phyloP scores from a whole-genome alignment of 2,329 filamentous ascomycete genomes.

The Aspergillus sp. region DNA sequence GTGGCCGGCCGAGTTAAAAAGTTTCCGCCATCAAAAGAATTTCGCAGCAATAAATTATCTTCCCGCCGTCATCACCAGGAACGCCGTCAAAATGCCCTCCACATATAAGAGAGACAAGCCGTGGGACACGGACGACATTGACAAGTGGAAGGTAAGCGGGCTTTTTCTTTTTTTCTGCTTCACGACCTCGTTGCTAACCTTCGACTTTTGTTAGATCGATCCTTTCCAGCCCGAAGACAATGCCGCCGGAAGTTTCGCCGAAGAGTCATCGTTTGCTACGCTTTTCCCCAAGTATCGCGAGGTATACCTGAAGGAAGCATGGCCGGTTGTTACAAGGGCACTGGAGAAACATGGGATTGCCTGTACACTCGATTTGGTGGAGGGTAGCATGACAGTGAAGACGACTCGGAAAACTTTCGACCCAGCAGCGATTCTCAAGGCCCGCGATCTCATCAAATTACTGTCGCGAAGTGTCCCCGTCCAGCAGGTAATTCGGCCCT shows the following conservation, averaged over 20 bases:
- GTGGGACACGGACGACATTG: conserved; percentile 95
- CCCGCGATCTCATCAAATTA: conserved; percentile 90
- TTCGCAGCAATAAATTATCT: conserved; percentile 13
- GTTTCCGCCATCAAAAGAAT: conserved; percentile 25
- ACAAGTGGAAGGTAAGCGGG: conserved; percentile 80
- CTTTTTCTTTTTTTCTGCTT: not conserved
- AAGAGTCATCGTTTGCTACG: conserved; percentile 84
- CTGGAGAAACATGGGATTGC: conserved; percentile 88
- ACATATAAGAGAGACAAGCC: conserved; percentile 89
- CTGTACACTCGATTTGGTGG: conserved; percentile 90
- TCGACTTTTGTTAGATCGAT: conserved; percentile 62
- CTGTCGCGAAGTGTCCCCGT: conserved; percentile 89
- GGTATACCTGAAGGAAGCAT: conserved; percentile 87
- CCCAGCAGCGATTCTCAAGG: conserved; percentile 89
- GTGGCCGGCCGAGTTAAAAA: conserved; percentile 29
- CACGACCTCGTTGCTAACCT: conserved; percentile 9
- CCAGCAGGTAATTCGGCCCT: conserved; percentile 61
- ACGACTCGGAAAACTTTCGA: conserved; percentile 92
- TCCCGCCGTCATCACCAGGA: conserved; percentile 7
- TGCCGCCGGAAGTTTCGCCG: conserved; percentile 78
- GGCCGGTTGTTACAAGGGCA: conserved; percentile 85
- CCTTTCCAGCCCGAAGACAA: conserved; percentile 87
- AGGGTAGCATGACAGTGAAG: conserved; percentile 95
- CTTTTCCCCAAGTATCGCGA: conserved; percentile 97
- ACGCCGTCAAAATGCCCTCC: conserved; percentile 71